Percentiles rank a stretch among this genome's conserved stretches.
Evolutionary conservation across 306 rosid species (phyloP).

Genomic region (Cyamopsis tetragonoloba): DNA sequence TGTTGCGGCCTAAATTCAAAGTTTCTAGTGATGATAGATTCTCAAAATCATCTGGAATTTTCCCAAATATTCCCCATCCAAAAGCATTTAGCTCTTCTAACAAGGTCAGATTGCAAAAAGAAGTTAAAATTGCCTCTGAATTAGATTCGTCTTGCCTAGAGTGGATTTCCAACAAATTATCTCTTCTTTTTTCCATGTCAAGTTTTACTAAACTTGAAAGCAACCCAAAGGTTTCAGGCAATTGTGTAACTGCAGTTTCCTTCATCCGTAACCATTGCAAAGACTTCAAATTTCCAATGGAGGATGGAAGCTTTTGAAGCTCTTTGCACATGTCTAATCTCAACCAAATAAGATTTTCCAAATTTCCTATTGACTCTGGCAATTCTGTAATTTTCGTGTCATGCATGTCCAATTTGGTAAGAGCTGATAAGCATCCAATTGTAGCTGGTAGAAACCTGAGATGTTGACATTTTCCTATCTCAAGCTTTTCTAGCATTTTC

Average conservation of each 20-base stretch:
- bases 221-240: slow-evolving; percentile 53
- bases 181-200: slow-evolving; percentile 35
- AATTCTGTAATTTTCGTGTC: slow-evolving; percentile 36
- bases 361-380: slow-evolving; percentile 44
- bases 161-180: too few species aligned
- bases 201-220: slow-evolving; percentile 39
- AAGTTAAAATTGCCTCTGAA: slow-evolving; percentile 26
- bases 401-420: slow-evolving; percentile 34
- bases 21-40: slow-evolving; percentile 33
- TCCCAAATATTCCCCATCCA: slow-evolving; percentile 45
- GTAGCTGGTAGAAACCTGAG: slow-evolving; percentile 42
- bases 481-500: slow-evolving; percentile 42
- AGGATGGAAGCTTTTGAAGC: slow-evolving; percentile 45
- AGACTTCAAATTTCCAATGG: slow-evolving; percentile 45
- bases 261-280: slow-evolving; percentile 33
- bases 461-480: slow-evolving; percentile 27
- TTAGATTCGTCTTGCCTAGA: slow-evolving; percentile 21
- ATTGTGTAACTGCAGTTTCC: slow-evolving; percentile 39
- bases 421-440: slow-evolving; percentile 33
- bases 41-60: slow-evolving; percentile 52
- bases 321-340: slow-evolving; percentile 30
- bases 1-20: slow-evolving; percentile 37
- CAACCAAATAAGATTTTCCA: slow-evolving; percentile 43
- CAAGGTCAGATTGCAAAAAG: slow-evolving; percentile 40
- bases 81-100: slow-evolving; percentile 36